Percentiles rank a stretch among this genome's conserved stretches.
Evolutionary conservation across 2,329 filamentous ascomycete genomes (phyloP).

Genomic region (Beauveria bassiana): DNA sequence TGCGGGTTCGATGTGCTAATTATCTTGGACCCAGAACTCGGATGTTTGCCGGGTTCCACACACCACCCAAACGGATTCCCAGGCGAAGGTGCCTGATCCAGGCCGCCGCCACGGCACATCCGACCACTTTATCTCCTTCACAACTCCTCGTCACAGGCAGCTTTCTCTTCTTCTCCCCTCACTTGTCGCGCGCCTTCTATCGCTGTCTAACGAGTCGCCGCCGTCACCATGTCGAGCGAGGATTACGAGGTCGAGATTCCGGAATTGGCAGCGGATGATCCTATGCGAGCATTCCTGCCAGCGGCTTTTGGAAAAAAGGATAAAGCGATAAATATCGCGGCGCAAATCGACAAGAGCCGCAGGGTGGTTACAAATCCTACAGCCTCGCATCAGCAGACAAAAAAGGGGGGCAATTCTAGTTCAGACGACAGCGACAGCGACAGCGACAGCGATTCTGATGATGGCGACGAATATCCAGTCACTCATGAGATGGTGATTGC

Average conservation of each 20-base stretch:
- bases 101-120: background rate
- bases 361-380: constrained; percentile 34
- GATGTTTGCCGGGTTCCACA: background rate
- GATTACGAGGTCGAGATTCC: constrained; percentile 49
- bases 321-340: constrained; percentile 63
- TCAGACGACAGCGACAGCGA: constrained; percentile 34
- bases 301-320: constrained; percentile 78
- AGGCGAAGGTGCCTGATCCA: constrained; percentile 4
- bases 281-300: constrained; percentile 70
- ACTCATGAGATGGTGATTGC: constrained; percentile 91
- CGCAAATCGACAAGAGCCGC: constrained; percentile 74
- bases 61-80: constrained; percentile 1
- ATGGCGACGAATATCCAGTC: constrained; percentile 82
- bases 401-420: constrained; percentile 35
- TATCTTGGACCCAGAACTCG: background rate
- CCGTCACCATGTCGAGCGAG: constrained; percentile 47
- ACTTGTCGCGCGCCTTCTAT: background rate
- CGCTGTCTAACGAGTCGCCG: background rate
- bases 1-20: background rate
- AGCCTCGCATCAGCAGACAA: constrained; percentile 13
- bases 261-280: constrained; percentile 54
- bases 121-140: background rate
- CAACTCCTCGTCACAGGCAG: background rate
- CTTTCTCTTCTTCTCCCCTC: background rate
- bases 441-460: constrained; percentile 53